These are phyloP conservation scores for Phytopythium montanum DNA, from an alignment of 352 stramenopile genomes.

Conservation along the genomic window DNA sequence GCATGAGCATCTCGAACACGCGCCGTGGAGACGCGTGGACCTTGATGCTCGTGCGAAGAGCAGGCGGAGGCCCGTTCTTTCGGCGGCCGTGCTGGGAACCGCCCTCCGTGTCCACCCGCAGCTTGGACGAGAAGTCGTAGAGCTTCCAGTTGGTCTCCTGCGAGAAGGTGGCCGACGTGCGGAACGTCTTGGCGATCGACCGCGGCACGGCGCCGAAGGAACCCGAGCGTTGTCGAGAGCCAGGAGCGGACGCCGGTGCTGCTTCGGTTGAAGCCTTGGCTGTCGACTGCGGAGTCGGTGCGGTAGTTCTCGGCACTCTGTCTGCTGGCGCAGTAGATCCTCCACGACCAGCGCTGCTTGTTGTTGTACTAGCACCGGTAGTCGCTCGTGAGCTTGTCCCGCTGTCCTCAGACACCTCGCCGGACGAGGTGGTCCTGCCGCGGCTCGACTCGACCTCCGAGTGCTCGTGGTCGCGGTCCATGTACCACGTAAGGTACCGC, in stretches of 20 bases:
- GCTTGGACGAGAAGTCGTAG: constrained; percentile 68
- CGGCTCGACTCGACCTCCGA: constrained; percentile 24
- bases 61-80: constrained; percentile 36
- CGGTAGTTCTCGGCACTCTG: neutral
- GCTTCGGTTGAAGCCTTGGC: neutral
- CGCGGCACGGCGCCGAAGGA: constrained; percentile 74
- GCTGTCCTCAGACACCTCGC: neutral
- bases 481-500: constrained; percentile 84
- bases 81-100: constrained; percentile 34
- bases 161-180: constrained; percentile 72
- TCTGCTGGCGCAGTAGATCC: neutral
- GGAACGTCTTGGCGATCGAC: constrained; percentile 77
- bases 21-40: constrained; percentile 57
- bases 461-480: constrained; percentile 66
- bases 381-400: neutral
- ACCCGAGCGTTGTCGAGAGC: constrained; percentile 32
- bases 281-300: neutral
- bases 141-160: constrained; percentile 72
- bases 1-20: constrained; percentile 78
- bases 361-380: neutral
- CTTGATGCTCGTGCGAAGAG: constrained; percentile 68
- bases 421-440: neutral
- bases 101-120: constrained; percentile 69
- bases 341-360: neutral
- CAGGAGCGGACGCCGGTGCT: neutral